A percentile compares a stretch with the other conserved stretches of the same genome.
Evolutionary conservation across 179 eudicot species (phyloP).

Genomic region (Heliamphora pulchella): DNA sequence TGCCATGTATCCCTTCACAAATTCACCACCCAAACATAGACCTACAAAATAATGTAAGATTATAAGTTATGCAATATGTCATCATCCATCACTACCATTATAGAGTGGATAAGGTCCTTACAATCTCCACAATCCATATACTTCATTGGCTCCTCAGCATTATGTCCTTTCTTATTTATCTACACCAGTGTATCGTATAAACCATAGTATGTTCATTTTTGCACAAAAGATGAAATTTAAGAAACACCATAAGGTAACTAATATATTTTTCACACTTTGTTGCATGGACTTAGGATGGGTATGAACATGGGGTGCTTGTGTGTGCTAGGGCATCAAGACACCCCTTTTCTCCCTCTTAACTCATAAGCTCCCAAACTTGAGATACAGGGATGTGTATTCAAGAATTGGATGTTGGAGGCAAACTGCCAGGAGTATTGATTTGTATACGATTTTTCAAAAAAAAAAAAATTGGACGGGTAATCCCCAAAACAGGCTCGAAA

Average conservation of each 20-base stretch:
- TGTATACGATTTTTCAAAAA: no score
- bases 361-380: no score
- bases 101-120: conserved; percentile 82
- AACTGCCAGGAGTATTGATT: no score
- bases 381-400: no score
- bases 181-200: conserved; percentile 16
- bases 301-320: neutral
- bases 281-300: neutral
- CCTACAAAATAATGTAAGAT: no score
- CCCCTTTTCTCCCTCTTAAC: no score
- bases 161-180: conserved; percentile 83
- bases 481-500: no score
- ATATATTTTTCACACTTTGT: neutral
- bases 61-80: no score
- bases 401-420: no score
- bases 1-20: no score
- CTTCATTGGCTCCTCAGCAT: conserved; percentile 82
- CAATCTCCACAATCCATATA: conserved; percentile 94
- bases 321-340: neutral
- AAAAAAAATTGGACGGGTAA: no score
- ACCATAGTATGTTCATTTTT: neutral
- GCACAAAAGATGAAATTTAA: neutral
- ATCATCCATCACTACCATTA: conserved; percentile 45
- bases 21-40: no score
- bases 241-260: neutral